A percentile compares a stretch with the other conserved stretches of the same genome.
Evolutionary conservation across 1,139 yeast genomes (phyloP).

Genomic region (Geotrichum macrosporum): DNA sequence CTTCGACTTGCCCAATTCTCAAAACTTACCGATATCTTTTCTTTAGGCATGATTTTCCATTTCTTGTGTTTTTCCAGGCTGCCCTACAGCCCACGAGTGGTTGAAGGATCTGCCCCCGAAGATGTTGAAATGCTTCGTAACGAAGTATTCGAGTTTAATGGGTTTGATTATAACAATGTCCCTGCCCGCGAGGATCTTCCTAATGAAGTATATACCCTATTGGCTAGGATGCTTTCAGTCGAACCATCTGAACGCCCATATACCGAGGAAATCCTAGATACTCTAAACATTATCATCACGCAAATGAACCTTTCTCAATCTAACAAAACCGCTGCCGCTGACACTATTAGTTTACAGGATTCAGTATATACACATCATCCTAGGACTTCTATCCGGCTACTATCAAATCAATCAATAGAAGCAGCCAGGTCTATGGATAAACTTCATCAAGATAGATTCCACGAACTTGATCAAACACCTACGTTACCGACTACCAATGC

Average conservation of each 20-base stretch:
- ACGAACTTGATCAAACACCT: not conserved
- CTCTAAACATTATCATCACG: not conserved
- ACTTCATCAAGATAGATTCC: not conserved
- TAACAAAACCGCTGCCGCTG: not conserved
- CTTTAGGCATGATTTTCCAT: conserved; percentile 75
- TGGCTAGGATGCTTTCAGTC: conserved; percentile 39
- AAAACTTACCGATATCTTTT: conserved; percentile 70
- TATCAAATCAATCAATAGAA: conserved; percentile 7
- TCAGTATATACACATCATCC: not conserved
- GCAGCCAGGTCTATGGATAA: conserved; percentile 4
- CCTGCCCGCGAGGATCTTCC: conserved; percentile 40
- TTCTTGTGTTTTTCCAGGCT: conserved; percentile 64
- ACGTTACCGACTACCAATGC: not conserved
- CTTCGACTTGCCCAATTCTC: conserved; percentile 44
- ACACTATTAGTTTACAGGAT: not conserved
- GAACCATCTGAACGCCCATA: conserved; percentile 45
- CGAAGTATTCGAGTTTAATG: conserved; percentile 42
- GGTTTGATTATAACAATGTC: conserved; percentile 31
- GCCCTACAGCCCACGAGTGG: conserved; percentile 46
- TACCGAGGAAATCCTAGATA: conserved; percentile 10
- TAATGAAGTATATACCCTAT: conserved; percentile 40
- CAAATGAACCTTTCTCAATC: conserved; percentile 1
- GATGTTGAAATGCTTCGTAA: conserved; percentile 39
- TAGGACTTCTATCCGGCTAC: conserved; percentile 1
- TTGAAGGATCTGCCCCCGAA: conserved; percentile 22